Evolutionary conservation across 73 alveolate species (phyloP).

Genomic region (Blepharisma japonicum): DNA sequence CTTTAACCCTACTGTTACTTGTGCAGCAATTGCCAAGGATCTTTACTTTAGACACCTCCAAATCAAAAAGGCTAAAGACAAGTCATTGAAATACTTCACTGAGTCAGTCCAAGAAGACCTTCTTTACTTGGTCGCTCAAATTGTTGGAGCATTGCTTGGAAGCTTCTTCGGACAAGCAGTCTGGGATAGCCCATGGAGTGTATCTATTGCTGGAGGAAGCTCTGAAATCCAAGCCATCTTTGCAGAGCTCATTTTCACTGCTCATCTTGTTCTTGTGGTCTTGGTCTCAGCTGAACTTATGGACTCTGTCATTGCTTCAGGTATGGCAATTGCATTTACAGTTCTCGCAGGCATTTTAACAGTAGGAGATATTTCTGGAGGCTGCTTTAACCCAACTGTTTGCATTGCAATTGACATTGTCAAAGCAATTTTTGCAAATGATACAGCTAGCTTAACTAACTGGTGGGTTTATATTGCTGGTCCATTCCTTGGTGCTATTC

Average conservation of each 20-base stretch:
- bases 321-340: conserved; percentile 10
- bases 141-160: conserved; percentile 21
- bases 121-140: conserved; percentile 10
- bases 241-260: background rate
- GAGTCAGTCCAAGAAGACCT: background rate
- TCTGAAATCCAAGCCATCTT: conserved; percentile 1
- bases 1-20: conserved; percentile 28
- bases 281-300: background rate
- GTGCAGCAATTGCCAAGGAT: background rate
- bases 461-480: no score
- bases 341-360: conserved; percentile 20
- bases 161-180: conserved; percentile 1
- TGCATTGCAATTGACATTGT: conserved; percentile 17
- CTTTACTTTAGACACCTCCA: background rate
- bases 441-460: no score
- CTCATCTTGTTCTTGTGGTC: background rate
- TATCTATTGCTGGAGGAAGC: background rate
- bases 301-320: conserved; percentile 20
- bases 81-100: background rate
- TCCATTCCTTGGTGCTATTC: no score
- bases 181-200: background rate
- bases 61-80: no score
- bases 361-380: conserved; percentile 30
- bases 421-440: background rate
- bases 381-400: conserved; percentile 34